Percentiles rank a stretch among this genome's conserved stretches.
phyloP scores from a whole-genome alignment of 495 filamentous ascomycete species.

The Staphylotrichum tortipilum region DNA sequence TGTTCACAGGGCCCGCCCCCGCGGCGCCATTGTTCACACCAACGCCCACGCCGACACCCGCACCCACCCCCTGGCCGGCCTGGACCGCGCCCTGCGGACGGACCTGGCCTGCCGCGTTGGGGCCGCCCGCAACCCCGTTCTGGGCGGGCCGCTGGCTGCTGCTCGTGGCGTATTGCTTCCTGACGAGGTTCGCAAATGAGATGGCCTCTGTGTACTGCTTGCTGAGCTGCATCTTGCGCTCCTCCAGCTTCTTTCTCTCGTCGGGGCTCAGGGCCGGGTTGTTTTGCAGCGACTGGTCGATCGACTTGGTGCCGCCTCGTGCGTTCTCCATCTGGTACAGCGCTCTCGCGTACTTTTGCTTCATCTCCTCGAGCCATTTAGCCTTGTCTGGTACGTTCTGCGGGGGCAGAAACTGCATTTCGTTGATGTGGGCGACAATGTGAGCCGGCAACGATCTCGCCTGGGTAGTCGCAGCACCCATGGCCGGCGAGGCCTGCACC shows the following conservation, averaged over 20 bases:
- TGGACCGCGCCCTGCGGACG: slow-evolving; percentile 6
- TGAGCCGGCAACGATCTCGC: slow-evolving; percentile 17
- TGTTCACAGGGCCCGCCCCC: slow-evolving; percentile 9
- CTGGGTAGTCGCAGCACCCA: slow-evolving; percentile 1
- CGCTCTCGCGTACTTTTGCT: slow-evolving; percentile 24
- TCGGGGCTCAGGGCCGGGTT: slow-evolving; percentile 24
- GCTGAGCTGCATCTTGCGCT: slow-evolving; percentile 20
- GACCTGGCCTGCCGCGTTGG: slow-evolving; percentile 8
- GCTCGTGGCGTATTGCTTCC: slow-evolving; percentile 20
- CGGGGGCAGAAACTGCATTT: slow-evolving; percentile 26
- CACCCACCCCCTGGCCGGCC: slow-evolving; percentile 1
- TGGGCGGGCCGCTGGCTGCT: slow-evolving; percentile 12
- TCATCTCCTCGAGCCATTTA: slow-evolving; percentile 27
- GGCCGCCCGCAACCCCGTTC: slow-evolving; percentile 9
- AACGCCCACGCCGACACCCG: too few relatives aligned
- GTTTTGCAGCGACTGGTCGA: slow-evolving; percentile 23
- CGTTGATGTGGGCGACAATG: slow-evolving; percentile 29
- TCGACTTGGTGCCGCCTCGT: slow-evolving; percentile 11
- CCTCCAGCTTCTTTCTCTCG: slow-evolving; percentile 26
- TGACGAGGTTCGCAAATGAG: slow-evolving; percentile 24
- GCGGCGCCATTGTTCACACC: not conserved
- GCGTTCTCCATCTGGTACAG: slow-evolving; percentile 31
- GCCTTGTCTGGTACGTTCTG: slow-evolving; percentile 11
- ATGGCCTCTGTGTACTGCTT: slow-evolving; percentile 29
- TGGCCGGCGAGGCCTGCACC: not conserved